phyloP scores from a whole-genome alignment of 495 filamentous ascomycete species.

The Daldinia grandis region DNA sequence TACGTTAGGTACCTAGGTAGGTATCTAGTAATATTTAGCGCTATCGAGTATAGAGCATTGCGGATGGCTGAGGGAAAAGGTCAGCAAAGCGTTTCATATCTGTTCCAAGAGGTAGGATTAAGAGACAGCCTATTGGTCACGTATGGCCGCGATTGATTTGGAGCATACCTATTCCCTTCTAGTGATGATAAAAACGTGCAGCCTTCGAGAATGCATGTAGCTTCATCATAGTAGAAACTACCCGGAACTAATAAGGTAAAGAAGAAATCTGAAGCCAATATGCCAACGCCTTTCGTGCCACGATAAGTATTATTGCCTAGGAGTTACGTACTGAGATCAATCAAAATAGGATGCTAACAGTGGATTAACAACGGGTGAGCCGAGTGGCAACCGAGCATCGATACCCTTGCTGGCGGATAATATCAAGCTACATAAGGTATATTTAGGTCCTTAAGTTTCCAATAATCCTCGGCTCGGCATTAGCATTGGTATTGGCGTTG shows the following conservation, averaged over 20 bases:
- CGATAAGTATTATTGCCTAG: background rate
- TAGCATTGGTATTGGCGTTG: background rate
- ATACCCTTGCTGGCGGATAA: conserved; percentile 2
- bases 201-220: background rate
- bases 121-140: conserved; percentile 10
- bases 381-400: background rate
- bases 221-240: background rate
- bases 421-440: background rate
- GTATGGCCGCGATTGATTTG: conserved; percentile 15
- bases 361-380: background rate
- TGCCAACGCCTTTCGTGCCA: background rate
- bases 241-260: background rate
- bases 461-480: background rate
- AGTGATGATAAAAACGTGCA: background rate
- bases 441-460: background rate
- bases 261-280: background rate
- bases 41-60: conserved; percentile 1
- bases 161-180: background rate
- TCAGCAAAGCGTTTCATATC: conserved; percentile 33
- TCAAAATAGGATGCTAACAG: background rate
- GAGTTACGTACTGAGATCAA: background rate
- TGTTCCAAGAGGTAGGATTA: conserved; percentile 37
- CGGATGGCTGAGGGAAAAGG: background rate
- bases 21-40: background rate
- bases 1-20: too few species aligned